Evolutionary conservation across 75 land plant genomes (phyloP), one percentile per base, ranked within the genome.

Genomic region (Picea glauca): DNA sequence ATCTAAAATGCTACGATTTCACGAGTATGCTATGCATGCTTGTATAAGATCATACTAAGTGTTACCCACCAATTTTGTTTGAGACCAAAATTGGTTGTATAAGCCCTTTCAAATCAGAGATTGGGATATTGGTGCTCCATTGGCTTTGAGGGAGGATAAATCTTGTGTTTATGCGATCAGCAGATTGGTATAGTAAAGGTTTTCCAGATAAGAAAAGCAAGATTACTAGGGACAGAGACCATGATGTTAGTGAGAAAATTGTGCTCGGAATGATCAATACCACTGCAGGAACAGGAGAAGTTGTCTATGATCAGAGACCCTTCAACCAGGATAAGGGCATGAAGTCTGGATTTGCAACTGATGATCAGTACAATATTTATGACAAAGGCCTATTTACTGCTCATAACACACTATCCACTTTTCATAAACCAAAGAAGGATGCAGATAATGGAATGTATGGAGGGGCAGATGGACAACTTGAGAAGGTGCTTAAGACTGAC

Each of bases 321-420:
- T 97, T 97, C 64, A 97, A 97, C 87, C 98, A 94, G 81, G 98
- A 96, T 74, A 91, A 92, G 77, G 99, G 99, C 54, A 97, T 94
- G 98, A 93, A 87, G 38, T 97, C 98, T 31, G 99, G 98, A 0
- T 97, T 94, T 87, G 98, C 85, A 4, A 77, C 92, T 15, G 99
- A 97, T 80, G 99, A 97, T 80, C 88, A 87, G 68, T 97, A 97
- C 81, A 94, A 91, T 79, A 75, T 94, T 0, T 97, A 93, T 78
- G 98, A 94, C 66, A 94, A 91, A 86, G 93, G 90, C 0, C 79
- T 97, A 30, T 97, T 93, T 62, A 94, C 88, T 60, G 88, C 90
- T 8, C 98, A 94, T 58, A 81, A 89, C 43, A 87, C 89, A 3
- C 76, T 97, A 23, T 88, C 93, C 9, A 93, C 91, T 46, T 80